Evolutionary conservation across 2,329 filamentous ascomycete species (phyloP), one percentile per base, ranked within the genome.

Genomic region (Trichoderma brevicompactum): DNA sequence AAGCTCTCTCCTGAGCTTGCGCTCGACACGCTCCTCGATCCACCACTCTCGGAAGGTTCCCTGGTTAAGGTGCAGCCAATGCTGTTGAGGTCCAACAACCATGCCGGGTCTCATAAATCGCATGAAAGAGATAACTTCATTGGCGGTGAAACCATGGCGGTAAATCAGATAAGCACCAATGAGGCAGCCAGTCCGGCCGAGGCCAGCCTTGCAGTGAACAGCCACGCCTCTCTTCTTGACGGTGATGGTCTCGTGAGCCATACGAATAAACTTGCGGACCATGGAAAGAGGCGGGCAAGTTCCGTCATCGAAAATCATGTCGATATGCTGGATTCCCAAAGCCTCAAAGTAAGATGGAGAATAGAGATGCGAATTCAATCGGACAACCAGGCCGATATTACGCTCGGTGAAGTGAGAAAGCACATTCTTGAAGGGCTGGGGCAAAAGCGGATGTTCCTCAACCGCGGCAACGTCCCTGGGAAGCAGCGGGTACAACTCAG

Each of bases 221-320:
- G 95, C 95, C 69, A 99, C 97, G 52, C 90, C 91, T 84, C 93
- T 94, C 79, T 94, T 92, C 80, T 91, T 92, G 58, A 94, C 85
- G 0, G 89, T 94, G 74, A 99, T 99, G 79, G 91, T 97, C 75
- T 96, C 91, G 74, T 98, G 95, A 1, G 95, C 94, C 66, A 99
- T 84, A 70, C 92, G 92, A 77, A 99, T 94, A 76, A 99, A 99
- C 75, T 94, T 94, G 70, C 92, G 89, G 34, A 99, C 95, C n/a
- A 94, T 89, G 17, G 87, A 87, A 60, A 99, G 82, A 2, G 92
- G 89, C 23, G 95, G 95, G 77, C 95, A 99, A 4, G 95, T 99
- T 69, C 95, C 95, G 72, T 99, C 95, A 74, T 98, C 95, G 74
- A 99, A 99, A 74, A 99, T 98, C 95, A 99, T 99, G 80, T 99